Base-by-base conservation (phyloP, 1,284 basidiomycete genomes). In the Irpex sp. region DNA sequence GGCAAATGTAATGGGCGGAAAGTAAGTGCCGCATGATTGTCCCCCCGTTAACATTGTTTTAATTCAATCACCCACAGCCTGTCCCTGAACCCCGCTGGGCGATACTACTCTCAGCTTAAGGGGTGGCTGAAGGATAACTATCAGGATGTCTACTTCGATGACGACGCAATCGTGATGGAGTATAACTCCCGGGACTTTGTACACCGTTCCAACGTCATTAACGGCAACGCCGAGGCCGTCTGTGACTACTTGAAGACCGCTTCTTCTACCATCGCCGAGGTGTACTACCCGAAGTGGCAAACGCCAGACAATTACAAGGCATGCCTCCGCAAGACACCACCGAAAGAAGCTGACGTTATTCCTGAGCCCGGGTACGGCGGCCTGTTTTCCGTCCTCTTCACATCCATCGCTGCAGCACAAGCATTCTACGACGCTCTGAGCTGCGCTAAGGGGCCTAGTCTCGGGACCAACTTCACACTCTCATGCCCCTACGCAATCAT, bases 151-250 rank as follows among this genome's bases (percentile, higher is more conserved):
- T 97, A 94, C 77, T 98, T 92, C 72, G 84, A 88, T 70, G 93
- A 97, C 75, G 97, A 99, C 73, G 94, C 94, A 39, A 88, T 99
- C 61, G 97, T 91, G 79, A 93, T 99, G 90, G 97, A 99, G 75
- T 90, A 97, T 68, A 99, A 99, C 77, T 97, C 95, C 17, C 93
- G 97, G 58, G 90, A 98, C 77, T 98, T 98, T 79, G 80, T 84
- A 59, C 79, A 79, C 7, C 92, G 97, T 61, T 85, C 96, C 67
- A 81, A 81, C 63, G 75, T 81, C 61, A 94, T 98, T 74, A 94
- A 99, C 75, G 74, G 77, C 59, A 98, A 97, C 74, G 83, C 97
- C 1, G 88, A 92, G 72, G 85, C 85, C 31, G 79, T 97, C 57
- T 96, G 94, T 71, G 88, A 90, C 61, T 87, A 90, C 72, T 80